Evolutionary conservation across 495 filamentous ascomycete species (phyloP).

Genomic region (Niebla homalea): DNA sequence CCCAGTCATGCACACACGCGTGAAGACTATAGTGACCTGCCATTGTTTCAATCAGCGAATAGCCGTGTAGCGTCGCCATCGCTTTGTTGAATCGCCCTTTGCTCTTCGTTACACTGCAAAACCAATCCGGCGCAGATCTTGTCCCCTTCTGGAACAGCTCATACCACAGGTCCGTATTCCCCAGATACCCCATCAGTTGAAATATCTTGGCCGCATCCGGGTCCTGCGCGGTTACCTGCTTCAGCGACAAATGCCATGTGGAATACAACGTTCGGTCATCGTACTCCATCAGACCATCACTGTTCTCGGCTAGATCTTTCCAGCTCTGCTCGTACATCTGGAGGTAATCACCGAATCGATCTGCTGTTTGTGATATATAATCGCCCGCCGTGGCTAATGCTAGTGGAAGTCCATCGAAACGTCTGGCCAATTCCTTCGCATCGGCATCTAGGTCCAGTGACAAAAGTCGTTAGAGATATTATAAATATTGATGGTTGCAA

Average conservation of each 20-base stretch:
- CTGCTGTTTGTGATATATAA: slow-evolving; percentile 11
- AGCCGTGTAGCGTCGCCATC: slow-evolving; percentile 2
- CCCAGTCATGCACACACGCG: slow-evolving; percentile 29
- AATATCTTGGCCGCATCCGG: slow-evolving; percentile 21
- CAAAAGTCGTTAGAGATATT: no score
- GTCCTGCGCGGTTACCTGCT: slow-evolving; percentile 17
- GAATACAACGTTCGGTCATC: slow-evolving; percentile 15
- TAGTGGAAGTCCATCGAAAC: slow-evolving; percentile 19
- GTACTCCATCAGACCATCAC: not conserved
- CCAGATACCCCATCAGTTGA: slow-evolving; percentile 23
- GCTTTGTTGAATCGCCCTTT: slow-evolving; percentile 2
- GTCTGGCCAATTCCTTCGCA: slow-evolving; percentile 3
- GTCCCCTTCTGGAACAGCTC: slow-evolving; percentile 13
- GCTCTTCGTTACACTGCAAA: slow-evolving; percentile 1
- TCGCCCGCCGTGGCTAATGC: slow-evolving; percentile 19
- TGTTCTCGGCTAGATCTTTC: slow-evolving; percentile 9
- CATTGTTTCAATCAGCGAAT: slow-evolving; percentile 6
- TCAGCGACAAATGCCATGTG: slow-evolving; percentile 23
- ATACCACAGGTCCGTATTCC: slow-evolving; percentile 20
- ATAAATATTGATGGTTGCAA: slow-evolving; percentile 10
- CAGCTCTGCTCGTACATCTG: slow-evolving; percentile 4
- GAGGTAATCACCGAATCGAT: slow-evolving; percentile 10
- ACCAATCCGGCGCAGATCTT: not conserved
- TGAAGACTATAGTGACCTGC: slow-evolving; percentile 23
- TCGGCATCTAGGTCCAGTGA: no score